Conservation (phyloP, 2,329 filamentous ascomycete genomes). For the Cladosporium sp. region DNA sequence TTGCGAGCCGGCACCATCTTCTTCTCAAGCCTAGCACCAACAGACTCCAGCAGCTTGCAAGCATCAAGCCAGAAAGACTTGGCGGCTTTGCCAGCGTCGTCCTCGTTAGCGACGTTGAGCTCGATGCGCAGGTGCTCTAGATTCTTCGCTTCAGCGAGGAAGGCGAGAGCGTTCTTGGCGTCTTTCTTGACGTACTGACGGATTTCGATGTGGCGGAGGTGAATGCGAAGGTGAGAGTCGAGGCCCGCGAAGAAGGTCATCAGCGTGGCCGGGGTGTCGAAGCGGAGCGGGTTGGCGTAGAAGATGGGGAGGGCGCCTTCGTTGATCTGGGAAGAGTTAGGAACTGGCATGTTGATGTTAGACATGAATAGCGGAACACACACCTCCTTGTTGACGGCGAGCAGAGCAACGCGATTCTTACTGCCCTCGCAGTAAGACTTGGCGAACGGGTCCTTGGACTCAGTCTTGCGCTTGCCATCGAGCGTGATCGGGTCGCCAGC, state of each 20-base stretch:
- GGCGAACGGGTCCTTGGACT: conserved; percentile 26
- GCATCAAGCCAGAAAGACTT: conserved; percentile 24
- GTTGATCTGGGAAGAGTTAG: conserved; percentile 21
- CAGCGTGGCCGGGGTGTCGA: conserved; percentile 30
- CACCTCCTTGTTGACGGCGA: conserved; percentile 32
- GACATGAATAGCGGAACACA: not conserved
- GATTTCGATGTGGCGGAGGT: conserved; percentile 25
- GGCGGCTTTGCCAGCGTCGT: conserved; percentile 30
- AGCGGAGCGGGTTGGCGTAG: conserved; percentile 29
- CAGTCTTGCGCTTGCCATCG: conserved; percentile 25
- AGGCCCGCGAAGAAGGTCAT: conserved; percentile 31
- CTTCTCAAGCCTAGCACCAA: conserved; percentile 4
- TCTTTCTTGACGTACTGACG: conserved; percentile 28
- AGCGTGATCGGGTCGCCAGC: conserved; percentile 26
- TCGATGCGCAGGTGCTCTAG: conserved; percentile 28
- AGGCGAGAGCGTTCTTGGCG: conserved; percentile 29
- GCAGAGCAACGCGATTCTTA: conserved; percentile 31
- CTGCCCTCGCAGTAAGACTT: conserved; percentile 29
- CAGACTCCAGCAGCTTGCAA: conserved; percentile 6
- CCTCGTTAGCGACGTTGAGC: conserved; percentile 24
- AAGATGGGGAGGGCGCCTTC: conserved; percentile 28
- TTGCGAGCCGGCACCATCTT: conserved; percentile 3
- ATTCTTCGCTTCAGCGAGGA: conserved; percentile 29
- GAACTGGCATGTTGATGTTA: no score
- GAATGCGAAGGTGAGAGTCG: conserved; percentile 16